These are phyloP conservation scores for Hemileia vastatrix DNA, from an alignment of 1,284 basidiomycete genomes.

Conservation along the genomic window DNA sequence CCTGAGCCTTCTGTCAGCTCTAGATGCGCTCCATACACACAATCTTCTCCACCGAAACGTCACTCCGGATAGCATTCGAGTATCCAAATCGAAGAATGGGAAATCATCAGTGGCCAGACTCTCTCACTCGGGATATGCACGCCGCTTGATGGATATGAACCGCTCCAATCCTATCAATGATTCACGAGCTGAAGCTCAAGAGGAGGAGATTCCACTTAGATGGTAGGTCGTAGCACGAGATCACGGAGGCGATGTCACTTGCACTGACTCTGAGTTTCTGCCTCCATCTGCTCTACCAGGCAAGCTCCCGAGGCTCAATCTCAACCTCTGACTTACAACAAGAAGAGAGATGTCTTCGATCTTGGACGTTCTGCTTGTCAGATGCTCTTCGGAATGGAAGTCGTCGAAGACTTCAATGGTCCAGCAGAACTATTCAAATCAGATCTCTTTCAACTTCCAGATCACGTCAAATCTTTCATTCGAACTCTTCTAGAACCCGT, in stretches of 20 bases:
- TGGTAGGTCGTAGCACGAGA: not conserved
- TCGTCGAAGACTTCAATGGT: conserved; percentile 26
- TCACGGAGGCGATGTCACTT: too few relatives aligned
- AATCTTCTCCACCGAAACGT: conserved; percentile 37
- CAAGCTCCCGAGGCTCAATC: conserved; percentile 36
- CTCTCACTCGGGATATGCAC: conserved; percentile 28
- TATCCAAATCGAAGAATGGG: not conserved
- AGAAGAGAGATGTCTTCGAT: conserved; percentile 41
- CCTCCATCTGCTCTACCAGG: conserved; percentile 27
- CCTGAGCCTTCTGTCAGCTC: conserved; percentile 30
- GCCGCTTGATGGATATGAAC: conserved; percentile 36
- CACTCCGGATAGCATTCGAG: conserved; percentile 25
- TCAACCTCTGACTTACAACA: conserved; percentile 32
- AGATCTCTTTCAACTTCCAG: conserved; percentile 18
- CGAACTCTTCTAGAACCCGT: conserved; percentile 32
- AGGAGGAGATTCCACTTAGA: too few relatives aligned
- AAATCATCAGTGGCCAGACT: conserved; percentile 25
- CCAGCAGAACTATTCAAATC: conserved; percentile 30
- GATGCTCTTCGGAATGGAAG: conserved; percentile 38
- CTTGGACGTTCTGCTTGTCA: conserved; percentile 37
- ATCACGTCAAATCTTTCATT: conserved; percentile 29
- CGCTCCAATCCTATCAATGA: conserved; percentile 34
- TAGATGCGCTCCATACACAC: conserved; percentile 33
- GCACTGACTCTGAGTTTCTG: too few relatives aligned
- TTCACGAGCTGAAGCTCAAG: too few relatives aligned